A percentile compares a stretch with the other conserved stretches of the same genome.
Conservation (phyloP, 23 red algal species). For the Chondrus crispus region DNA sequence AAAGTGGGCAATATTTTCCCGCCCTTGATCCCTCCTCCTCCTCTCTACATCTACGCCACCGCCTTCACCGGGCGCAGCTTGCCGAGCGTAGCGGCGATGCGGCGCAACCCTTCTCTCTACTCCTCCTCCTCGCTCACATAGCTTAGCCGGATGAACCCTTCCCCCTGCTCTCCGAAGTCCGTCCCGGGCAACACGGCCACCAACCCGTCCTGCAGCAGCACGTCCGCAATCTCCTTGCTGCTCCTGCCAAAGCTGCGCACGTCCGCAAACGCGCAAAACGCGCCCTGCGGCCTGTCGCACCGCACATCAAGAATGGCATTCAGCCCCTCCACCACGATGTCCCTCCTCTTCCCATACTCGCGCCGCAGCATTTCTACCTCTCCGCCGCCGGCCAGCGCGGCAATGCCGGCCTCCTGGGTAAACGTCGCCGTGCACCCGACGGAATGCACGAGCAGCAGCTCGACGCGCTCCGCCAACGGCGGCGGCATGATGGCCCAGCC, state of each 20-base stretch:
- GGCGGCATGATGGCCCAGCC: conserved; percentile 87
- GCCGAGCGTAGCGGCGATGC: conserved; percentile 60
- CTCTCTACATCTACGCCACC: too few relatives aligned
- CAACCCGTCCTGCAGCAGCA: conserved; percentile 65
- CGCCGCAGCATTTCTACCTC: conserved; percentile 34
- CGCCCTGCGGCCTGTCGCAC: conserved; percentile 73
- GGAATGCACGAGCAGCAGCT: conserved; percentile 73
- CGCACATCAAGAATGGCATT: conserved; percentile 69
- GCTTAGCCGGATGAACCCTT: conserved; percentile 89
- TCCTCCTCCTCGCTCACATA: conserved; percentile 67
- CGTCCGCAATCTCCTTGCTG: conserved; percentile 42
- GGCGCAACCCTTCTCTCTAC: conserved; percentile 66
- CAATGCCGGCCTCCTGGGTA: conserved; percentile 79
- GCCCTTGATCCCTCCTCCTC: too few relatives aligned
- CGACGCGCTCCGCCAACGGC: conserved; percentile 66
- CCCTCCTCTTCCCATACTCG: conserved; percentile 76
- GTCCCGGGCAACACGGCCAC: conserved; percentile 96
- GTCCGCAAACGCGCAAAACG: conserved; percentile 92
- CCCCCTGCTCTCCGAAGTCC: conserved; percentile 90
- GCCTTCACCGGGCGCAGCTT: too few relatives aligned
- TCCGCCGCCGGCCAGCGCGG: conserved; percentile 64
- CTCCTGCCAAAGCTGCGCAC: conserved; percentile 54
- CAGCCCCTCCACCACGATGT: conserved; percentile 70
- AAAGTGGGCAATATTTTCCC: too few relatives aligned
- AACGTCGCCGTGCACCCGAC: conserved; percentile 92